Base-by-base conservation (phyloP, 495 filamentous ascomycete genomes). In the Parathielavia appendiculata region DNA sequence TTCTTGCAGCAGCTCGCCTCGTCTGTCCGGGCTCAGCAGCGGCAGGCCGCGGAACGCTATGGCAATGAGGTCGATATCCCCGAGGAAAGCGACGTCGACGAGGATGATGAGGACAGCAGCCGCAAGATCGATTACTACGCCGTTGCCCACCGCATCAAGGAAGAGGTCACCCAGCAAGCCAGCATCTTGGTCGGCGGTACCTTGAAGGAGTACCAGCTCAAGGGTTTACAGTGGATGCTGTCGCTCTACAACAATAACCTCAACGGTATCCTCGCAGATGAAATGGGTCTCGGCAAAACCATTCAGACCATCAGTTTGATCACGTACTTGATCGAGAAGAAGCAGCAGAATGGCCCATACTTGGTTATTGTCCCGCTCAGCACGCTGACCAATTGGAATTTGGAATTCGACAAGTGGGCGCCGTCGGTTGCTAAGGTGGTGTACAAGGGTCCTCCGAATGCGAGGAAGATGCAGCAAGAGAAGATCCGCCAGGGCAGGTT, bases 271-370 rank as follows among this genome's bases (percentile, higher is more conserved):
- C 77, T 98, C 60, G 93, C 93, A 51, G 93, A 98, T 64, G 93
- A 98, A 75, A 98, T 98, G 93, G 93, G 93, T 85, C 89, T 98
- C 58, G 93, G 93, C 68, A 98, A 98, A 76, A 98, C 93, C 0
- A 98, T 98, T 62, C 93, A 98, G 76, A 97, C 95, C 41, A 98
- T 98, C 76, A 95, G 89, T 78, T 78, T 98, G 75, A 85, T 98
- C 61, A 97, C 95, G 5, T 90, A 97, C 69, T 86, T 98, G 59
- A 97, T 97, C 63, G 92, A 97, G 76, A 88, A 81, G 76, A 98
- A 98, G 77, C 79, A 86, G 59, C 92, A 97, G 64, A 88, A 86
- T 48, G 93, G 93, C 0, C 93, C 93, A 0, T 98, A 93, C 71
- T 76, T 98, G 60, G 95, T 98, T 58, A 96, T 98, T 66, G 93